Evolutionary conservation across 2,329 filamentous ascomycete genomes (phyloP).

Genomic region (Moelleriella libera): DNA sequence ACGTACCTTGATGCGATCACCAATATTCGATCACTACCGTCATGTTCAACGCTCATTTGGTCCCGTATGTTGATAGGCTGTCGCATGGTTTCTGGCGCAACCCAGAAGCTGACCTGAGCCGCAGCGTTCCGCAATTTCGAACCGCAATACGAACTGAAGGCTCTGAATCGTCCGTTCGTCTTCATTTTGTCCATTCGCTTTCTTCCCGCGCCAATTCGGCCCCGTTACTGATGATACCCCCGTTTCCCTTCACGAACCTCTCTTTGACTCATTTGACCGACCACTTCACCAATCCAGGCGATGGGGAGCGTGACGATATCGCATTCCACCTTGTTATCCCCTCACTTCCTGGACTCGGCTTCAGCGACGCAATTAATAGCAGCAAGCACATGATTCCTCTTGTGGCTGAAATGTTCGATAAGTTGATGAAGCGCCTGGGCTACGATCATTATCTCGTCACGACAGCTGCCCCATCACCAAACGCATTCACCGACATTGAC

Average conservation of each 20-base stretch:
- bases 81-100: conserved; percentile 52
- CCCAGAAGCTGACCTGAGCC: conserved; percentile 44
- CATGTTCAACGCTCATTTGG: neutral
- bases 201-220: conserved; percentile 40
- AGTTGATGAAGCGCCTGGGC: conserved; percentile 44
- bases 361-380: conserved; percentile 45
- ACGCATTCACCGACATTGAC: conserved; percentile 34
- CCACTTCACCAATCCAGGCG: conserved; percentile 37
- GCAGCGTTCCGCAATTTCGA: conserved; percentile 47
- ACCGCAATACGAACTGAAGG: conserved; percentile 32
- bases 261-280: conserved; percentile 41
- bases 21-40: neutral
- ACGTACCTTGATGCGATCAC: neutral
- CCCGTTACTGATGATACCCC: conserved; percentile 50
- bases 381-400: conserved; percentile 32
- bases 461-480: conserved; percentile 32
- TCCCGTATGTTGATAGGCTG: conserved; percentile 30
- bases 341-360: conserved; percentile 51
- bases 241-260: conserved; percentile 51
- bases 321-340: conserved; percentile 55
- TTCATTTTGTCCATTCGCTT: conserved; percentile 51
- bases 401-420: conserved; percentile 41
- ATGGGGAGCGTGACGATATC: conserved; percentile 22
- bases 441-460: conserved; percentile 45
- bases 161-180: conserved; percentile 28